Evolutionary conservation across 805 yeast genomes (phyloP).

Genomic region (Yamadazyma nakazawae): DNA sequence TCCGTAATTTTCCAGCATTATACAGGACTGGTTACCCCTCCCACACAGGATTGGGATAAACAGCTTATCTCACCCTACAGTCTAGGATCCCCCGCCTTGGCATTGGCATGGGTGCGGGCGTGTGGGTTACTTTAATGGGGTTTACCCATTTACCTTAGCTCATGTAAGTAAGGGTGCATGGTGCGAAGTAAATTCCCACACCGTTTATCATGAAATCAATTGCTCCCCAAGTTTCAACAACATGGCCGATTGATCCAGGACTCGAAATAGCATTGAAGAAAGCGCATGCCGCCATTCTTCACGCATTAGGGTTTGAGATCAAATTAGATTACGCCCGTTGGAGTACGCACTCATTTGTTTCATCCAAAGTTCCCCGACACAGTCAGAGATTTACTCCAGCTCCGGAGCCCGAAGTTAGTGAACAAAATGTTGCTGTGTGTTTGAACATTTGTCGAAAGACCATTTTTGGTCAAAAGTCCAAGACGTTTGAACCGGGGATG

Average conservation of each 20-base stretch:
- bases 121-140: too few relatives aligned
- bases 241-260: constrained; percentile 8
- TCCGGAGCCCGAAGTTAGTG: constrained; percentile 4
- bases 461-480: background rate
- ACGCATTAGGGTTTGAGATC: constrained; percentile 5
- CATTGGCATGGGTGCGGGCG: too few relatives aligned
- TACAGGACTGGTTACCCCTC: too few relatives aligned
- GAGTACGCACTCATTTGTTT: background rate
- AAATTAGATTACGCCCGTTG: background rate
- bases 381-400: background rate
- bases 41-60: too few relatives aligned
- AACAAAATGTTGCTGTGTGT: background rate
- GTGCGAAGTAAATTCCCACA: background rate
- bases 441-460: constrained; percentile 5
- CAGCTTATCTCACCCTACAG: too few relatives aligned
- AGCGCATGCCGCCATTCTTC: background rate
- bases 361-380: constrained; percentile 2
- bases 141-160: too few relatives aligned
- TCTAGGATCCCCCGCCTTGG: too few relatives aligned
- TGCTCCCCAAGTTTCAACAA: background rate
- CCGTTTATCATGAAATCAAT: background rate
- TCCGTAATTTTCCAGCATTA: background rate
- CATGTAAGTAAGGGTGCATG: background rate
- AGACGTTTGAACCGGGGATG: constrained; percentile 4
- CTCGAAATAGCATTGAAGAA: constrained; percentile 5